These are phyloP conservation scores for Rhizopogon vulgaris DNA, from an alignment of 768 basidiomycete species.

Conservation along the genomic window DNA sequence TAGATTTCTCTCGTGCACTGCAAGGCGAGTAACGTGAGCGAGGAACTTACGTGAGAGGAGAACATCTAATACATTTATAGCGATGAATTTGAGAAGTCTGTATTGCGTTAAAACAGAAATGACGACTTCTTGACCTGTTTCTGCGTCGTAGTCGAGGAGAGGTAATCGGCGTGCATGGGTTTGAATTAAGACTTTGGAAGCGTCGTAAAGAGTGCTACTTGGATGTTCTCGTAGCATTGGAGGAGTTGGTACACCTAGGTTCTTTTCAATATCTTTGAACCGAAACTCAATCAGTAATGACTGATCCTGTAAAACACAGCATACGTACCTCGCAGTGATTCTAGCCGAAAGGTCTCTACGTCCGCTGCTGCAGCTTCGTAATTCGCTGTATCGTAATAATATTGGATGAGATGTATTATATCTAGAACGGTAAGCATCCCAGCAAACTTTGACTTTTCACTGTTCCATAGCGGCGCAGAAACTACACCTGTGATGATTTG, in stretches of 20 bases:
- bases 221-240: constrained; percentile 89
- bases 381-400: constrained; percentile 84
- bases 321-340: constrained; percentile 76
- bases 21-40: constrained; percentile 7
- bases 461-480: constrained; percentile 97
- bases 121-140: constrained; percentile 93
- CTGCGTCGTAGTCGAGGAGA: constrained; percentile 86
- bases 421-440: constrained; percentile 99
- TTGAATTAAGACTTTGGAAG: constrained; percentile 83
- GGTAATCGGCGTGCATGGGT: constrained; percentile 95
- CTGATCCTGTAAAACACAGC: not conserved
- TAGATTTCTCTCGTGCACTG: constrained; percentile 86
- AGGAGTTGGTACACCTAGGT: constrained; percentile 86
- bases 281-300: constrained; percentile 4
- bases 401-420: constrained; percentile 98
- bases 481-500: constrained; percentile 67
- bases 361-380: constrained; percentile 82
- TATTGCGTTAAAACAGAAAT: constrained; percentile 97
- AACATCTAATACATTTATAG: constrained; percentile 72
- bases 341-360: constrained; percentile 88
- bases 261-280: constrained; percentile 81
- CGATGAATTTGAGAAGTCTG: constrained; percentile 94
- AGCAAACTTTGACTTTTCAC: constrained; percentile 85
- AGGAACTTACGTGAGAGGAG: not conserved
- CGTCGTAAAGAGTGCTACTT: constrained; percentile 80